phyloP scores from a whole-genome alignment of 148 eudicot genomes.

The Camellia sinensis region DNA sequence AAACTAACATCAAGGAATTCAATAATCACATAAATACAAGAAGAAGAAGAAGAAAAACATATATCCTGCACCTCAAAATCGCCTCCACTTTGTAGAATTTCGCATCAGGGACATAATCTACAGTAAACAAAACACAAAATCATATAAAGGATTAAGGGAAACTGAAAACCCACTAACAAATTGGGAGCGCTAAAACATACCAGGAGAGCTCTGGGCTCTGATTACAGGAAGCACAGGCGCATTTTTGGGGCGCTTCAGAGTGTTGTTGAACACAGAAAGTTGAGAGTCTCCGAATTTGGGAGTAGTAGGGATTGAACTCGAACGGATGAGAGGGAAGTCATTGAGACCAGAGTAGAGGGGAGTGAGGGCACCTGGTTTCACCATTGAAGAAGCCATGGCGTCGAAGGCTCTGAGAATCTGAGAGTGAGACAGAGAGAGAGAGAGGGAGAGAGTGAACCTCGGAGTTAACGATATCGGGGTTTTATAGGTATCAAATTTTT shows the following conservation, averaged over 20 bases:
- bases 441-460: too few species aligned
- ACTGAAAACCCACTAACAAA: not conserved
- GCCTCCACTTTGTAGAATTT: conserved; percentile 91
- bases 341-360: conserved; percentile 18
- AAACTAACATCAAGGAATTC: not conserved
- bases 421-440: too few species aligned
- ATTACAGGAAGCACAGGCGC: conserved; percentile 32
- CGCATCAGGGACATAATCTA: conserved; percentile 64
- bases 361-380: conserved; percentile 16
- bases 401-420: not conserved
- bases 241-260: conserved; percentile 24
- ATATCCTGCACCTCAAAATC: conserved; percentile 30
- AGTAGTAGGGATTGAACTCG: not conserved
- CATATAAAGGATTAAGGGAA: not conserved
- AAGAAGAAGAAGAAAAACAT: not conserved
- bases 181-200: conserved; percentile 8
- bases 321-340: not conserved
- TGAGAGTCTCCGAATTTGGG: conserved; percentile 20
- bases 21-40: not conserved
- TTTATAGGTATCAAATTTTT: too few species aligned
- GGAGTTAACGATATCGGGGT: too few species aligned
- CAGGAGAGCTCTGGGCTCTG: conserved; percentile 44
- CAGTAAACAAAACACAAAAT: conserved; percentile 7
- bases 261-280: conserved; percentile 19
- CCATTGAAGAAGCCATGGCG: conserved; percentile 16